Conservation (phyloP, 352 stramenopile species). For the Phytophthora quininea region DNA sequence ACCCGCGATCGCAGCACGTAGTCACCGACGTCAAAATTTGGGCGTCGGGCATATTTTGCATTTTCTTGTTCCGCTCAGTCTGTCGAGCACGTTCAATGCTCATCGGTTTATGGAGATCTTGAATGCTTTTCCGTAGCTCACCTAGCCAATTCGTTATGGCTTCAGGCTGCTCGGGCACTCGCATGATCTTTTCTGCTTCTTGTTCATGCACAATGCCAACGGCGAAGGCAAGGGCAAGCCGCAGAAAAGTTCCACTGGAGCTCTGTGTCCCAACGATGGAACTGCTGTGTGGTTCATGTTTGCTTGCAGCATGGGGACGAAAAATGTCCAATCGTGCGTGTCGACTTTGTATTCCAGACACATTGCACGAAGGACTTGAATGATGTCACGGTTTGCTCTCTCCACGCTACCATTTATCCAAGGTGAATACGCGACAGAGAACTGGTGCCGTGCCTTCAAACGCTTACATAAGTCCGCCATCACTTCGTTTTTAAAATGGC, state of each 20-base stretch:
- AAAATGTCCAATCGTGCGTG: constrained; percentile 17
- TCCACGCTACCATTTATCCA: constrained; percentile 43
- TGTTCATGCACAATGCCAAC: constrained; percentile 7
- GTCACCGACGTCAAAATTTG: too few species aligned
- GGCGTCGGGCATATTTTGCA: constrained; percentile 1
- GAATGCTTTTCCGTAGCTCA: background rate
- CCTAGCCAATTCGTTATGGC: background rate
- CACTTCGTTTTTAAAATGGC: constrained; percentile 42
- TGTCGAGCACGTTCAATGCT: constrained; percentile 5
- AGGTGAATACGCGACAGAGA: constrained; percentile 28
- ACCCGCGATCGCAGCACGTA: too few species aligned
- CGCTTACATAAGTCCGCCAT: constrained; percentile 17
- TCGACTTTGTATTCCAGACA: constrained; percentile 13
- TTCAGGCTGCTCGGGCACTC: background rate
- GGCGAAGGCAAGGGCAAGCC: constrained; percentile 1
- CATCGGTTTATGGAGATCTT: constrained; percentile 24
- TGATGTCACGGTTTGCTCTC: constrained; percentile 35
- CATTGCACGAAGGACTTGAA: constrained; percentile 24
- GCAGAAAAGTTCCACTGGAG: constrained; percentile 32
- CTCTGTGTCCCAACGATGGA: constrained; percentile 20
- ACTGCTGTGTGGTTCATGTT: constrained; percentile 40
- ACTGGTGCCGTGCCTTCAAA: constrained; percentile 12
- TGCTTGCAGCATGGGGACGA: constrained; percentile 28
- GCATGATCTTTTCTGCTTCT: background rate
- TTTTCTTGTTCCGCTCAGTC: constrained; percentile 17